A percentile compares a stretch with the other conserved stretches of the same genome.
Conservation (phyloP, 345 rosid genomes). For the Eucalyptus rudis region DNA sequence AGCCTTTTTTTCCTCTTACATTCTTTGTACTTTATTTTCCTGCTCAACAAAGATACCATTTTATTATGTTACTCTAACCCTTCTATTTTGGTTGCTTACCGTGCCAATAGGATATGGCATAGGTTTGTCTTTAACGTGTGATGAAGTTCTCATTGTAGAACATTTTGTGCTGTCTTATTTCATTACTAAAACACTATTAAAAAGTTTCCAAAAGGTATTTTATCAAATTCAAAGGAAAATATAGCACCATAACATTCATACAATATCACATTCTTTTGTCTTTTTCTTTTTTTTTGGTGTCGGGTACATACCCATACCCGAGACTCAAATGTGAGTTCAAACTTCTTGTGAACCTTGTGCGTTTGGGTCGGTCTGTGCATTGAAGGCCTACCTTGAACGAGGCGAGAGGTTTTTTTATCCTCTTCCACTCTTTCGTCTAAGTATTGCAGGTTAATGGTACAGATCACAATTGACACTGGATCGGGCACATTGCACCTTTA, state of each 20-base stretch:
- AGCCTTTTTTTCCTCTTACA: background rate
- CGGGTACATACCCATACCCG: background rate
- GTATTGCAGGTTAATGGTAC: background rate
- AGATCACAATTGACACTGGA: background rate
- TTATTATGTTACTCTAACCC: background rate
- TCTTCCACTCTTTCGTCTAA: background rate
- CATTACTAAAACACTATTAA: background rate
- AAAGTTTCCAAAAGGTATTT: background rate
- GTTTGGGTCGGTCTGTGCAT: background rate
- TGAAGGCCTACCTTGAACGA: background rate
- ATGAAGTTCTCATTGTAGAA: background rate
- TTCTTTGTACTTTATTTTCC: background rate
- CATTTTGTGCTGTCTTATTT: background rate
- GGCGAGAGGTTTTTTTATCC: background rate
- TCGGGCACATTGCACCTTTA: background rate
- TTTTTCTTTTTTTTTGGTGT: accelerated
- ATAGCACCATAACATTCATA: background rate
- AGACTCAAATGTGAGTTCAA: background rate
- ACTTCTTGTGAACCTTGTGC: background rate
- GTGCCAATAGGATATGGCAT: background rate
- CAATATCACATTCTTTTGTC: background rate
- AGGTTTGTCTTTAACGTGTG: background rate
- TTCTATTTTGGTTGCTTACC: background rate
- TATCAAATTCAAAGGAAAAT: background rate
- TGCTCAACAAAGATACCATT: background rate